A percentile compares a stretch with the other conserved stretches of the same genome.
phyloP scores from a whole-genome alignment of 192 early-diverging fungal species.

The Podila epicladia region DNA sequence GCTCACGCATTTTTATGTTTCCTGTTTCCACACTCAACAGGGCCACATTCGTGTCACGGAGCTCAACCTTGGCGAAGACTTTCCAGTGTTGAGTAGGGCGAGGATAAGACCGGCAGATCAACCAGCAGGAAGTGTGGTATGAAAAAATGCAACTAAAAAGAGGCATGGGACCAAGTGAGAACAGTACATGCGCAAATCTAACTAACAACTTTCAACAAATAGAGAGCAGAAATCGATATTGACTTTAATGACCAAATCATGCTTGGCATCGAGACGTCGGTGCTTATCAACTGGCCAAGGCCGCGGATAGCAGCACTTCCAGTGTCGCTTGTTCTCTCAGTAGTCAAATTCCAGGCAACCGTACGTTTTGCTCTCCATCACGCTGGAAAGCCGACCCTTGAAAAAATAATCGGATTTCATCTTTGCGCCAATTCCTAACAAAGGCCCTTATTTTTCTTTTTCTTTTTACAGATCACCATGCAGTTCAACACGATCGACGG shows the following conservation, averaged over 20 bases:
- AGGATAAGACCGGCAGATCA: slow-evolving; percentile 63
- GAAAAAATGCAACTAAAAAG: not conserved
- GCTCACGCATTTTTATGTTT: slow-evolving; percentile 1
- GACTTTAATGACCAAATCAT: slow-evolving; percentile 94
- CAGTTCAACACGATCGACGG: slow-evolving; percentile 53
- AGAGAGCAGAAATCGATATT: slow-evolving; percentile 85
- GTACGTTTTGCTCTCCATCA: slow-evolving; percentile 53
- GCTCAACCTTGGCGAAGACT: slow-evolving; percentile 66
- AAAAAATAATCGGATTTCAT: not conserved
- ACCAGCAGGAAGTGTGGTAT: slow-evolving; percentile 60
- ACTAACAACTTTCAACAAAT: not conserved
- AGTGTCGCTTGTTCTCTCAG: slow-evolving; percentile 84
- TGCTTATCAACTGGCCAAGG: slow-evolving; percentile 97
- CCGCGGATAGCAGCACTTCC: slow-evolving; percentile 90
- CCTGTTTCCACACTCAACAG: slow-evolving; percentile 26
- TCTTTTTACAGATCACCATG: slow-evolving; percentile 42
- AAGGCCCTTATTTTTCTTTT: too few species aligned
- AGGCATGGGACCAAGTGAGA: too few species aligned
- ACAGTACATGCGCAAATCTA: not conserved
- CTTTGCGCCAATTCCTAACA: not conserved
- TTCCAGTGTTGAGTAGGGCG: slow-evolving; percentile 65
- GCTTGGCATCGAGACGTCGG: slow-evolving; percentile 89
- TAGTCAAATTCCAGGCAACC: slow-evolving; percentile 92
- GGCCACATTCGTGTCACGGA: slow-evolving; percentile 67
- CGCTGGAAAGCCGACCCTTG: not conserved